Conservation (phyloP, 371 early-diverging fungal species). For the Funneliformis caledonium region DNA sequence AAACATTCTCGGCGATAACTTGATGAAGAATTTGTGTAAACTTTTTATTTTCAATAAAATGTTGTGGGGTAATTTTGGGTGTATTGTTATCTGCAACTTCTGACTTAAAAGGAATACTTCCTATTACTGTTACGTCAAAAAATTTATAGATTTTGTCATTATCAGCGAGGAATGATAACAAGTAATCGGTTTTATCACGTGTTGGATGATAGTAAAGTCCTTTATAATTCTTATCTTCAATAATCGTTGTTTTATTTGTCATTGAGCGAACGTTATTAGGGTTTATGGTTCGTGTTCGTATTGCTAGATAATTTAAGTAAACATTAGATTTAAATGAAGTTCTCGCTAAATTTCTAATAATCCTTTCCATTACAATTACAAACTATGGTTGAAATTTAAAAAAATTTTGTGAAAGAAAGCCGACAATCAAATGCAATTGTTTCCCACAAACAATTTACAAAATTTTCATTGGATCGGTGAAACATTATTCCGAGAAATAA, state of each 20-base stretch:
- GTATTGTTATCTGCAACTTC: neutral
- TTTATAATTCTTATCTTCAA: constrained; percentile 36
- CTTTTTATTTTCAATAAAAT: constrained; percentile 51
- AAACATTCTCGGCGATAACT: constrained; percentile 50
- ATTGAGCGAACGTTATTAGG: neutral
- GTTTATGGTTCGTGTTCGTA: neutral
- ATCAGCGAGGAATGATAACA: constrained; percentile 15
- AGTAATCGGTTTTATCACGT: neutral
- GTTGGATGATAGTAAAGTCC: constrained; percentile 32
- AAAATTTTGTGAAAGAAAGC: no score
- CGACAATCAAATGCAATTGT: no score
- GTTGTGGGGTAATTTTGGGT: constrained; percentile 23
- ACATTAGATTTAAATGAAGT: neutral
- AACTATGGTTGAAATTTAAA: no score
- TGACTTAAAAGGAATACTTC: constrained; percentile 9
- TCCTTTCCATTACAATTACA: neutral
- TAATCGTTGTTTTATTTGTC: neutral
- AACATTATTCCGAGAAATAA: no score
- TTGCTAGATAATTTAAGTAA: neutral
- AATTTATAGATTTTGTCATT: neutral
- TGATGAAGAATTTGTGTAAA: constrained; percentile 53
- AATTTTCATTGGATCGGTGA: no score
- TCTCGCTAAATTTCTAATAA: neutral
- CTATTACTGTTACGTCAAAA: constrained; percentile 15
- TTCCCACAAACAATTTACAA: no score